phyloP scores from a whole-genome alignment of 2,329 filamentous ascomycete genomes.

The Claviceps fusiformis region DNA sequence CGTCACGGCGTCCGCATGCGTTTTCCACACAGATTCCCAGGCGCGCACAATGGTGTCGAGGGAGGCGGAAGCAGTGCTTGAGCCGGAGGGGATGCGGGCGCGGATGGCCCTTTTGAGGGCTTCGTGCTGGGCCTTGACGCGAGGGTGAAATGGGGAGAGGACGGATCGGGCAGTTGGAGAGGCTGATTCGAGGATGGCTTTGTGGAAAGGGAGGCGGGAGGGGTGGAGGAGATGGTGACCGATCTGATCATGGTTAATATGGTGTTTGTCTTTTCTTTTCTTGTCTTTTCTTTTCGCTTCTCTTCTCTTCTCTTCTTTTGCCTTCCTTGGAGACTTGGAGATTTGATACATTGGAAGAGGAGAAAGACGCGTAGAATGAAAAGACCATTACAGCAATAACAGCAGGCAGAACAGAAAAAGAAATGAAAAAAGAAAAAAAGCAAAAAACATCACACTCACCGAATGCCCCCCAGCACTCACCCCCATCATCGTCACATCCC shows the following conservation, averaged over 20 bases:
- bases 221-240: conserved; percentile 51
- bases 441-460: conserved; percentile 19
- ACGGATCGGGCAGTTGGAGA: conserved; percentile 41
- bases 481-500: conserved; percentile 47
- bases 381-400: neutral
- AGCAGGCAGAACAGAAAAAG: too few relatives aligned
- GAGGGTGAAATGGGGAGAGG: conserved; percentile 37
- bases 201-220: conserved; percentile 32
- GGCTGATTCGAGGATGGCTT: conserved; percentile 44
- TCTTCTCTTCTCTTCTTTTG: neutral
- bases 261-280: too few relatives aligned
- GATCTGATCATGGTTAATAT: too few relatives aligned
- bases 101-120: conserved; percentile 5
- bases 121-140: conserved; percentile 42
- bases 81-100: neutral
- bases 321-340: neutral
- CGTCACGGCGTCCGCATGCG: conserved; percentile 28
- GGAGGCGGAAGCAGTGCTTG: neutral
- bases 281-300: too few relatives aligned
- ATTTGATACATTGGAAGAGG: neutral
- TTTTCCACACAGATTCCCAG: conserved; percentile 28
- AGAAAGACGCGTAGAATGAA: conserved; percentile 1
- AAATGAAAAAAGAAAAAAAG: too few relatives aligned
- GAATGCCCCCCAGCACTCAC: conserved; percentile 50
- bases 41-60: conserved; percentile 18